A percentile compares a stretch with the other conserved stretches of the same genome.
Conservation (phyloP, 1,139 yeast species). For the Scheffersomyces parashehatae region DNA sequence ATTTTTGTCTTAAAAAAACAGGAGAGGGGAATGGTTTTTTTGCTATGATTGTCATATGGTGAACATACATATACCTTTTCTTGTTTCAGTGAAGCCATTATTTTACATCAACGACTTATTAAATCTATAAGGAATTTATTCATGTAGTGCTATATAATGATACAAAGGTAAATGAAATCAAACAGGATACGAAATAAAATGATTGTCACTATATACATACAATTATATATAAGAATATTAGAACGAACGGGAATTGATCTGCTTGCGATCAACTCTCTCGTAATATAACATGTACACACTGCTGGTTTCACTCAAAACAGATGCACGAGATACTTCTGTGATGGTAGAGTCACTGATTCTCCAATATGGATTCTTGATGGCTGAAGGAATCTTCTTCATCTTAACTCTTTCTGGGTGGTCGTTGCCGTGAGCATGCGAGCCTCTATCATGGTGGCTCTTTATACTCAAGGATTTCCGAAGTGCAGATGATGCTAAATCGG, state of each 20-base stretch:
- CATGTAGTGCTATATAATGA: too few species aligned
- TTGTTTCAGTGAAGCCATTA: too few species aligned
- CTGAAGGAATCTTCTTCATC: slow-evolving; percentile 54
- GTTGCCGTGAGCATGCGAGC: slow-evolving; percentile 2
- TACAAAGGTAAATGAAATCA: too few species aligned
- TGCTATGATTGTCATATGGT: too few species aligned
- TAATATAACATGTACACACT: slow-evolving; percentile 85
- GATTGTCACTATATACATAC: neutral
- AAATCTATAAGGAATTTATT: too few species aligned
- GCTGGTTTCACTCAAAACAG: slow-evolving; percentile 66
- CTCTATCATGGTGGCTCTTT: neutral
- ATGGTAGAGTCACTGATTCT: slow-evolving; percentile 76
- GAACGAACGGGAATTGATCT: slow-evolving; percentile 9
- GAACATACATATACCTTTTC: too few species aligned
- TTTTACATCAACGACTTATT: too few species aligned
- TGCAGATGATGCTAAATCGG: slow-evolving; percentile 10
- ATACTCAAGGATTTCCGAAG: slow-evolving; percentile 4
- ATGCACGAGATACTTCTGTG: slow-evolving; percentile 58
- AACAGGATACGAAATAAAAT: too few species aligned
- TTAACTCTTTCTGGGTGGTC: slow-evolving; percentile 25
- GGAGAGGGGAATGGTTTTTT: too few species aligned
- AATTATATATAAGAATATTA: neutral
- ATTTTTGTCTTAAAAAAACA: too few species aligned
- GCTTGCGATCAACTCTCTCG: slow-evolving; percentile 51
- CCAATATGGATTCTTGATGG: slow-evolving; percentile 75